Evolutionary conservation across 164 flowering plant species (phyloP).

Genomic region (Magnolia kwangsiensis): DNA sequence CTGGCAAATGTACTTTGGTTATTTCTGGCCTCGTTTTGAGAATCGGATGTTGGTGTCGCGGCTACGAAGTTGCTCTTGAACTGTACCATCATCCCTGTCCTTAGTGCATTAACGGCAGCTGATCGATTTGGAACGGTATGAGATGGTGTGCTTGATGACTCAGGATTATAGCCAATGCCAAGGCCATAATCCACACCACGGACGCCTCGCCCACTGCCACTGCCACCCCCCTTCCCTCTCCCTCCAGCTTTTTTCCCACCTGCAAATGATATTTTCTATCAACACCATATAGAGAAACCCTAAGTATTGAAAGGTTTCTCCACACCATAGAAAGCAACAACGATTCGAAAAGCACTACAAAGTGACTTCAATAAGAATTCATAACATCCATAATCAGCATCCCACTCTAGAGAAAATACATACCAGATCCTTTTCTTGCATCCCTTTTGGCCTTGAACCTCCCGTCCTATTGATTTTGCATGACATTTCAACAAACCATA

Average conservation of each 20-base stretch:
- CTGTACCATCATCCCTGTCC: conserved; percentile 81
- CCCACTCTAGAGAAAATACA: conserved; percentile 15
- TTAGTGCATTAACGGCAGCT: conserved; percentile 66
- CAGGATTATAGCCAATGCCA: conserved; percentile 85
- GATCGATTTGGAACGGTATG: conserved; percentile 46
- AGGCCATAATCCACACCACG: conserved; percentile 97
- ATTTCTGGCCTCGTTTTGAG: conserved; percentile 42
- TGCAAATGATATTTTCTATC: conserved; percentile 23
- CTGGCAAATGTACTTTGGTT: conserved; percentile 23
- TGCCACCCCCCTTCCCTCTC: conserved; percentile 36
- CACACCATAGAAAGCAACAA: neutral
- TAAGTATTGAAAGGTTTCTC: neutral
- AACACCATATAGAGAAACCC: neutral
- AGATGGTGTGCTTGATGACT: conserved; percentile 37
- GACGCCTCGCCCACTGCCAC: conserved; percentile 68
- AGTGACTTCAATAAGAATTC: neutral
- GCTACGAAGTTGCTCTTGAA: conserved; percentile 88
- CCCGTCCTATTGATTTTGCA: conserved; percentile 70
- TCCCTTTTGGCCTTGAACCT: conserved; percentile 95
- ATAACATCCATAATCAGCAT: neutral
- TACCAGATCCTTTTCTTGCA: conserved; percentile 89
- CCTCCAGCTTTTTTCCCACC: conserved; percentile 81
- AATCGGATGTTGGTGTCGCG: conserved; percentile 50
- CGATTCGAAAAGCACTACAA: neutral
- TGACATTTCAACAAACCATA: conserved; percentile 22